Base-by-base conservation (phyloP, 2,329 filamentous ascomycete species). In the Beauveria pseudobassiana region DNA sequence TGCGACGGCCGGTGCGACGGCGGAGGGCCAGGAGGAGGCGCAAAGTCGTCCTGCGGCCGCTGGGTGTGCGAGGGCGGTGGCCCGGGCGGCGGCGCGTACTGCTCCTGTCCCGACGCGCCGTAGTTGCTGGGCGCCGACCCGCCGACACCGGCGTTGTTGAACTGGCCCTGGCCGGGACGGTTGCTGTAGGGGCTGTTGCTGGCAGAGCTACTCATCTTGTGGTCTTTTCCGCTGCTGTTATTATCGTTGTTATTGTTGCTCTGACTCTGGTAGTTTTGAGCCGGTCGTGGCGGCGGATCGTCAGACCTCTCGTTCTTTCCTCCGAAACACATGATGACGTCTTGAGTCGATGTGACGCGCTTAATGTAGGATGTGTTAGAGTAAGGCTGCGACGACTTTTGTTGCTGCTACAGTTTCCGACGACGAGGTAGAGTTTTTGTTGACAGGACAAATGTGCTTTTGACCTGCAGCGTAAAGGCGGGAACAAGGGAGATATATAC, bases 321-420 rank as follows among this genome's bases (percentile, higher is more conserved):
- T 50, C 79, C 77, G 66, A 82, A 82, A 69, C 80, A 83, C 80
- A 83, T 82, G 52, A 43, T 63, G 42, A 7, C n/a, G 54, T 38
- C 38, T 34, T 7, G 12, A 26, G n/a, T 22, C 12, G 12, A n/a
- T 34, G 54, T 57, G 42, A 12, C 30, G 22, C 5, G 18, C 34
- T 54, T 12, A 12, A 40, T 53, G 51, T 43, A 20, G 42, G 6
- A 10, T 30, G 12, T 38, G 52, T 42, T 56, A n/a, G 5, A 2
- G 6, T 9, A 46, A 56, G 53, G 26, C 53, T 56, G 42, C 24
- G 18, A 26, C 42, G 40, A 12, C 6, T 20, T 55, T 16, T 45
- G 24, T 26, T 42, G 30, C 30, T 12, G 30, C 12, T 34, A 12
- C 30, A 12, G 5, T 10, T 12, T 55, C 18, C 18, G 40, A 18